Base-by-base conservation (phyloP, 176 grass and related monocot species). In the Chloris gayana region DNA sequence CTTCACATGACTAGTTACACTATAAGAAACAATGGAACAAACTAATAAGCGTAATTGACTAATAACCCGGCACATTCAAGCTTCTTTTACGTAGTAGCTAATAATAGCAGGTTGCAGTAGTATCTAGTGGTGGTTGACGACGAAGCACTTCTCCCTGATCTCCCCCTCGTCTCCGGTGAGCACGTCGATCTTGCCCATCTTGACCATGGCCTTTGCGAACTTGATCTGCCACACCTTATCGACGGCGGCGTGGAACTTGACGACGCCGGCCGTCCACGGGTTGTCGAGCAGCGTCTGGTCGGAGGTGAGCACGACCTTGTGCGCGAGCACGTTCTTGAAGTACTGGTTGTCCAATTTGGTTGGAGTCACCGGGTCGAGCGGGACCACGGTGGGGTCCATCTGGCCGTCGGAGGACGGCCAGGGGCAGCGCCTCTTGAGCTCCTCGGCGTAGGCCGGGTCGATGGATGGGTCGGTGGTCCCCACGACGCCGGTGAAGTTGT, bases 261-360 rank as follows among this genome's bases (percentile, higher is more conserved):
- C 78, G 10, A 88, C 21, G 0, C 32, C 34, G 2, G 62, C 62
- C 0, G 88, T 90, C 50, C 1, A 2, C 1, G 21, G 9, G 29
- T 2, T 69, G 7, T 46, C 44, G 41, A 80, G 82, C 49, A 90
- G 73, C 31, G 67, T 69, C 69, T 93, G 79, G 85, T 93, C 91
- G 17, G 88, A 93, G 13, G 11, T 46, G 79, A 93, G 63, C 18
- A 75, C 47, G 18, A 81, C 85, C 70, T 67, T 67, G 9, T 42
- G 63, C 4, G 19, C 63, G 0, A 88, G 12, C 41, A 93, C 69
- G 58, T 93, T 83, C 69, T 85, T 84, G 91, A 76, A 93, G 78
- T 93, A 93, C 65, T 77, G n/a, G 38, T 57, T 57, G 22, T 57
- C 54, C 22, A 57, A 11, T 6, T 8, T 24, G 8, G 22, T 21